These are phyloP conservation scores for Hypoxylon sp. DNA, from an alignment of 2,329 filamentous ascomycete genomes.

Conservation along the genomic window DNA sequence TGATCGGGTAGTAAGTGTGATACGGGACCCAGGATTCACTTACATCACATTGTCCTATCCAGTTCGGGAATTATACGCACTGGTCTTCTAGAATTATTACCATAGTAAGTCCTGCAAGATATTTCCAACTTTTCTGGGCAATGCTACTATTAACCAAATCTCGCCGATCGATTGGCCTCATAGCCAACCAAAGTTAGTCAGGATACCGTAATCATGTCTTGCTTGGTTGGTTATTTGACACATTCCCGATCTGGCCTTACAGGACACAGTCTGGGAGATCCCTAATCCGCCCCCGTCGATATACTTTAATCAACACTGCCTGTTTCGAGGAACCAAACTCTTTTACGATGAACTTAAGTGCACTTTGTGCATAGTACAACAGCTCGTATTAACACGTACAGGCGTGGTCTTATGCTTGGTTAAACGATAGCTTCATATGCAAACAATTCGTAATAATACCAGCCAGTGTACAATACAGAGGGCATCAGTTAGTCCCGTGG, in stretches of 20 bases:
- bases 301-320: constrained; percentile 6
- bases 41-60: constrained; percentile 33
- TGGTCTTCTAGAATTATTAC: constrained; percentile 41
- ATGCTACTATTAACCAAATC: constrained; percentile 38
- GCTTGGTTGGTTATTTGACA: constrained; percentile 43
- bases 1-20: constrained; percentile 34
- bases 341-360: background rate
- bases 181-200: constrained; percentile 22
- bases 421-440: constrained; percentile 5
- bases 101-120: constrained; percentile 41
- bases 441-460: constrained; percentile 7
- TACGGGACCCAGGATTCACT: constrained; percentile 25
- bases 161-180: constrained; percentile 32
- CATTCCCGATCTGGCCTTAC: constrained; percentile 37
- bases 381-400: background rate
- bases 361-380: background rate
- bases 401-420: background rate
- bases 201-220: constrained; percentile 30
- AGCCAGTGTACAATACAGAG: background rate
- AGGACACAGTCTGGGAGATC: constrained; percentile 10
- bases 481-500: constrained; percentile 16
- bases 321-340: background rate
- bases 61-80: constrained; percentile 21
- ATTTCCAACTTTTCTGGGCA: constrained; percentile 30
- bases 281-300: constrained; percentile 8